Percentiles rank a stretch among this genome's conserved stretches.
Conservation (phyloP, 2,329 filamentous ascomycete genomes). For the Beauveria asiatica region DNA sequence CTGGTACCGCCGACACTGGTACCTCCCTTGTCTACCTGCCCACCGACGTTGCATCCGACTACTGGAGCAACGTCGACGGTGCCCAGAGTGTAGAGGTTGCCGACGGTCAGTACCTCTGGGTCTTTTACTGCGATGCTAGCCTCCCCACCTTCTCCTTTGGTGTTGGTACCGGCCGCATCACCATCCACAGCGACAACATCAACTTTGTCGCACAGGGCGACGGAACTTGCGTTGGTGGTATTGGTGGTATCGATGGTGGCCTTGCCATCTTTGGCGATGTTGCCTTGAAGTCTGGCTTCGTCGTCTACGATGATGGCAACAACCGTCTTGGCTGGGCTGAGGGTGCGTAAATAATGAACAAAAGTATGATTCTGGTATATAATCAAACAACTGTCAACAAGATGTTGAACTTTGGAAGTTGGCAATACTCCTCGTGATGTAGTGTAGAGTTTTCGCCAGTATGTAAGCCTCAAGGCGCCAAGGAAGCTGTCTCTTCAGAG, state of each 20-base stretch:
- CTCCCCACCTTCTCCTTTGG: conserved; percentile 44
- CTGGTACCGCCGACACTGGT: conserved; percentile 48
- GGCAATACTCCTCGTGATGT: neutral
- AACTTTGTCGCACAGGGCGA: neutral
- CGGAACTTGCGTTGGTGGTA: conserved; percentile 53
- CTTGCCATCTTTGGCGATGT: conserved; percentile 55
- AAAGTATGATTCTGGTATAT: neutral
- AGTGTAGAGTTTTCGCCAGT: neutral
- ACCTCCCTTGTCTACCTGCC: conserved; percentile 55
- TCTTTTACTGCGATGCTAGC: conserved; percentile 34
- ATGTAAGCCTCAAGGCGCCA: neutral
- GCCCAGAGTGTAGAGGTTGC: neutral
- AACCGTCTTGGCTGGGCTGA: conserved; percentile 33
- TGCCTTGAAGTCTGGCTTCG: conserved; percentile 52
- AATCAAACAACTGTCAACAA: neutral
- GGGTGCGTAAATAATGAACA: neutral
- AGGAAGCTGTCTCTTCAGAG: no score
- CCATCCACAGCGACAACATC: conserved; percentile 23
- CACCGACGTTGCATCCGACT: conserved; percentile 37
- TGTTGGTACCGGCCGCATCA: conserved; percentile 49
- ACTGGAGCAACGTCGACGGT: conserved; percentile 28
- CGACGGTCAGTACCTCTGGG: neutral
- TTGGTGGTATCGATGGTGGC: conserved; percentile 43
- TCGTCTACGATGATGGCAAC: conserved; percentile 48
- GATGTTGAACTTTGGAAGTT: neutral